Evolutionary conservation across 768 basidiomycete species (phyloP).

Genomic region (Lentinula sp.): DNA sequence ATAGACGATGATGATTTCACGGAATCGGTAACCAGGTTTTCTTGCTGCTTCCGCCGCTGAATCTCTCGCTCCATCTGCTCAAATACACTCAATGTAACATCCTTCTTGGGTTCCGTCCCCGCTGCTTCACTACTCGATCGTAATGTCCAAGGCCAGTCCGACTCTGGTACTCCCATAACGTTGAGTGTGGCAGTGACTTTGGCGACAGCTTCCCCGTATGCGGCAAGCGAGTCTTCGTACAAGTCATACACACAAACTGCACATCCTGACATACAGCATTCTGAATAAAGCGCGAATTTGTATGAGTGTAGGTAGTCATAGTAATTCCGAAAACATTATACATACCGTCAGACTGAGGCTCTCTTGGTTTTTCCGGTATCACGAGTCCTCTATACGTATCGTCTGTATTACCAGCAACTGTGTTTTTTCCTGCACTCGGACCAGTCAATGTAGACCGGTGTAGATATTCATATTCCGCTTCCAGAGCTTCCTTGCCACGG

Average conservation of each 20-base stretch:
- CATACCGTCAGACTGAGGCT: slow-evolving; percentile 65
- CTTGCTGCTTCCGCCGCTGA: slow-evolving; percentile 33
- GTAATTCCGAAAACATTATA: background rate
- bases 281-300: slow-evolving; percentile 26
- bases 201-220: slow-evolving; percentile 52
- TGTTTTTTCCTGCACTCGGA: background rate
- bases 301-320: background rate
- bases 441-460: background rate
- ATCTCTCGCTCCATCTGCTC: slow-evolving; percentile 63
- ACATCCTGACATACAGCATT: slow-evolving; percentile 95
- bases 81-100: slow-evolving; percentile 55
- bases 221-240: slow-evolving; percentile 67
- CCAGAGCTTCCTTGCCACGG: slow-evolving; percentile 34
- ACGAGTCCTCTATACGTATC: slow-evolving; percentile 45
- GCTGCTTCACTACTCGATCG: slow-evolving; percentile 13
- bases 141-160: slow-evolving; percentile 62
- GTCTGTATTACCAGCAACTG: slow-evolving; percentile 3
- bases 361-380: slow-evolving; percentile 56
- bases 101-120: slow-evolving; percentile 16
- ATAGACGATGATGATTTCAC: too few species aligned
- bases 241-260: slow-evolving; percentile 89
- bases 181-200: slow-evolving; percentile 45
- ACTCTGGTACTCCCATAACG: slow-evolving; percentile 41
- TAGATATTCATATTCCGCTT: slow-evolving; percentile 22
- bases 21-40: background rate